Evolutionary conservation across 345 rosid genomes (phyloP).

Genomic region (Eucalyptus melliodora): DNA sequence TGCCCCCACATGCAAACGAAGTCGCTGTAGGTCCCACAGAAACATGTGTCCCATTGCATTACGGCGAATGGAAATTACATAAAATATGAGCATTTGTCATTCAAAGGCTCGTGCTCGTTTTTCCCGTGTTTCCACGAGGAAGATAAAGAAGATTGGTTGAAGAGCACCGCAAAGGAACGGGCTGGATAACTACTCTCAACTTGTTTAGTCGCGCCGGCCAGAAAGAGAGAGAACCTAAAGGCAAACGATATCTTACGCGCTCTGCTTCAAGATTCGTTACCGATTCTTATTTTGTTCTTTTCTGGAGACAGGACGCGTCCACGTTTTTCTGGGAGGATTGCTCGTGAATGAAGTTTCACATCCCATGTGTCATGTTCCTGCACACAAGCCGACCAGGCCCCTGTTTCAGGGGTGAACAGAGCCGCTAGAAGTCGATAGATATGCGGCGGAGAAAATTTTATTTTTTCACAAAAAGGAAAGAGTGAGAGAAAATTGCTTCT

Average conservation of each 20-base stretch:
- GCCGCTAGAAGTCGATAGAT: neutral
- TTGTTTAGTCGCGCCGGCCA: neutral
- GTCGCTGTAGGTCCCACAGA: neutral
- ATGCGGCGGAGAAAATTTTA: neutral
- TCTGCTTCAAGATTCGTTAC: neutral
- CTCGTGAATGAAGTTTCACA: no score
- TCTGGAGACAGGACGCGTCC: neutral
- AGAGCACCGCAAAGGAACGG: neutral
- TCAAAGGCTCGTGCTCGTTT: neutral
- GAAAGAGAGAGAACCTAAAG: neutral
- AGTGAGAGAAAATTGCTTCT: neutral
- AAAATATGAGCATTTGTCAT: neutral
- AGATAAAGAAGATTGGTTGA: neutral
- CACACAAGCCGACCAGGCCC: no score
- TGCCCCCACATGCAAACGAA: neutral
- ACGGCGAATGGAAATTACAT: neutral
- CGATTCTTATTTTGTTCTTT: neutral
- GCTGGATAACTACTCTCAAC: neutral
- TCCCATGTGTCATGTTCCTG: no score
- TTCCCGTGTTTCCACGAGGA: neutral
- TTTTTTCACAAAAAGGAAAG: neutral
- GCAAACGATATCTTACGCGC: neutral
- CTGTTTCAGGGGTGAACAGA: neutral
- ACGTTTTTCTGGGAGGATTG: no score
- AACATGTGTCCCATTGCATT: neutral